Conservation (phyloP, 805 yeast genomes). For the Candida sithepensis region DNA sequence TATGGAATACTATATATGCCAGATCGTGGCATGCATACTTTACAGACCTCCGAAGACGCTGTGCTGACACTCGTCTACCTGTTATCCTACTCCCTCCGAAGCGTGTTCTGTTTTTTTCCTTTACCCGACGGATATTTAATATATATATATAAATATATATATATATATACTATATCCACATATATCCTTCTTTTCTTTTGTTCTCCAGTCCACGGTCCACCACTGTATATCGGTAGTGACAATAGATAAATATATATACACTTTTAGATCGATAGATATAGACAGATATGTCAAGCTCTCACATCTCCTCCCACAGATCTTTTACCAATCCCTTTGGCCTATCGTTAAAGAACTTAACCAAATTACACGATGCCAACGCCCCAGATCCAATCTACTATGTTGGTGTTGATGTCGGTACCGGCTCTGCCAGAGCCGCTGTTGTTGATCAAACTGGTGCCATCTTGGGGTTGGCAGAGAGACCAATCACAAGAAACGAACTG, state of each 20-base stretch:
- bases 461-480: slow-evolving; percentile 71
- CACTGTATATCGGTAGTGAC: too few relatives aligned
- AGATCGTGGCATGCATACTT: not conserved
- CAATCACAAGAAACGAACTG: slow-evolving; percentile 73
- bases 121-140: too few relatives aligned
- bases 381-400: slow-evolving; percentile 32
- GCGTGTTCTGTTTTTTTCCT: too few relatives aligned
- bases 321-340: slow-evolving; percentile 35
- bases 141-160: too few relatives aligned
- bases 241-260: too few relatives aligned
- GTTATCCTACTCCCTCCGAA: not conserved
- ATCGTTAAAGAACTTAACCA: slow-evolving; percentile 23
- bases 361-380: slow-evolving; percentile 15
- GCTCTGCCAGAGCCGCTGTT: slow-evolving; percentile 92
- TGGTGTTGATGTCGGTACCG: slow-evolving; percentile 75
- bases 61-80: not conserved
- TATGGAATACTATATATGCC: too few relatives aligned
- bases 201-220: too few relatives aligned
- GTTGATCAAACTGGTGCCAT: slow-evolving; percentile 83
- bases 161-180: too few relatives aligned
- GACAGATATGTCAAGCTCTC: slow-evolving; percentile 2
- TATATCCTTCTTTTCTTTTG: too few relatives aligned
- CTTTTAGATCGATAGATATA: too few relatives aligned
- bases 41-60: too few relatives aligned
- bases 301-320: slow-evolving; percentile 12